These are phyloP conservation scores for Inonotus obliquus DNA, from an alignment of 1,284 basidiomycete species.

Conservation along the genomic window DNA sequence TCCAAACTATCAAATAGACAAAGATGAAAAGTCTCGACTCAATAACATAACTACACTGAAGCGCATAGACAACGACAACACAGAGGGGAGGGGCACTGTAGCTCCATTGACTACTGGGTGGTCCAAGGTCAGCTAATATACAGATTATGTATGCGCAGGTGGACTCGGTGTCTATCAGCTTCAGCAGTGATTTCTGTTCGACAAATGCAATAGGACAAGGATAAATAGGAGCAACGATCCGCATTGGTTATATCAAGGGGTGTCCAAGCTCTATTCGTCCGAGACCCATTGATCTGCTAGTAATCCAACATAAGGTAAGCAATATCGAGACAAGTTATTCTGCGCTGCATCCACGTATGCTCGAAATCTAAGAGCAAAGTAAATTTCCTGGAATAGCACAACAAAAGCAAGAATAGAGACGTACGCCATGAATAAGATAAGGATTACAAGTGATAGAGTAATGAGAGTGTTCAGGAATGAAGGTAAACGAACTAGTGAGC, in stretches of 20 bases:
- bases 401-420: slow-evolving; percentile 26
- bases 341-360: slow-evolving; percentile 63
- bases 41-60: too few relatives aligned
- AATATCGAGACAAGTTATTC: slow-evolving; percentile 51
- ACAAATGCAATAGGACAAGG: not conserved
- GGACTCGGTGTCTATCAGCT: not conserved
- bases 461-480: slow-evolving; percentile 43
- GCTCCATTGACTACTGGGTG: too few relatives aligned
- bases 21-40: too few relatives aligned
- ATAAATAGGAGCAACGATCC: slow-evolving; percentile 1
- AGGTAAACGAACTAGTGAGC: slow-evolving; percentile 46
- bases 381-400: not conserved
- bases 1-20: too few relatives aligned
- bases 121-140: too few relatives aligned
- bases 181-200: not conserved
- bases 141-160: not conserved
- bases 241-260: not conserved
- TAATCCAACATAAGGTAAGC: slow-evolving; percentile 63
- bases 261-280: slow-evolving; percentile 47
- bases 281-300: slow-evolving; percentile 71
- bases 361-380: slow-evolving; percentile 40
- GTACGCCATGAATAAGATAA: slow-evolving; percentile 53
- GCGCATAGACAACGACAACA: too few relatives aligned
- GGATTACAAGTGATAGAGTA: slow-evolving; percentile 39
- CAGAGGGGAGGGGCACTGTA: too few relatives aligned